These are phyloP conservation scores for Agrocybe chaxingu DNA, from an alignment of 768 basidiomycete genomes.

Conservation along the genomic window DNA sequence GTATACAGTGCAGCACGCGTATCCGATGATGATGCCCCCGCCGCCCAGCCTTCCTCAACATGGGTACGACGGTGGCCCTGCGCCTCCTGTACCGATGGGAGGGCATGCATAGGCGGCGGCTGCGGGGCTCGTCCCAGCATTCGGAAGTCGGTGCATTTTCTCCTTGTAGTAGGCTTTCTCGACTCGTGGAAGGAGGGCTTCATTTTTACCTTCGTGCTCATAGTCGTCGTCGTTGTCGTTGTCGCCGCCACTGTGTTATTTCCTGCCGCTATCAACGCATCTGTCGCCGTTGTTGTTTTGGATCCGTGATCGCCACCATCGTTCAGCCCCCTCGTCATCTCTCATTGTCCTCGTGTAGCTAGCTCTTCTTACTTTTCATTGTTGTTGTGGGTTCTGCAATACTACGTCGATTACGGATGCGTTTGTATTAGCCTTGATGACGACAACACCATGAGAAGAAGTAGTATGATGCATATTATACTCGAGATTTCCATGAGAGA, in stretches of 20 bases:
- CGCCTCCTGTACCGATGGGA: conserved; percentile 74
- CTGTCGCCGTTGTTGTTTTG: conserved; percentile 13
- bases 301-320: conserved; percentile 15
- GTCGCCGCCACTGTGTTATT: background rate
- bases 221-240: conserved; percentile 4
- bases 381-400: conserved; percentile 37
- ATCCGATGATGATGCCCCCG: conserved; percentile 91
- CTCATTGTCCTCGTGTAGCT: conserved; percentile 17
- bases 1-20: conserved; percentile 76
- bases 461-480: background rate
- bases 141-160: background rate
- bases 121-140: background rate
- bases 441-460: conserved; percentile 3
- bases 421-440: conserved; percentile 15
- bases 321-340: conserved; percentile 16
- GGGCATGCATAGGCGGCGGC: conserved; percentile 49
- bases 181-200: conserved; percentile 2
- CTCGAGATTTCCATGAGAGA: background rate
- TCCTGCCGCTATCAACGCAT: conserved; percentile 8
- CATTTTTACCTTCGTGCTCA: background rate
- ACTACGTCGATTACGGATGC: conserved; percentile 23
- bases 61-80: conserved; percentile 68
- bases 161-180: conserved; percentile 1
- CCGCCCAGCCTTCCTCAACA: conserved; percentile 59
- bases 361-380: conserved; percentile 19